Evolutionary conservation across 2,329 filamentous ascomycete species (phyloP).

Genomic region (Beauveria sp.): DNA sequence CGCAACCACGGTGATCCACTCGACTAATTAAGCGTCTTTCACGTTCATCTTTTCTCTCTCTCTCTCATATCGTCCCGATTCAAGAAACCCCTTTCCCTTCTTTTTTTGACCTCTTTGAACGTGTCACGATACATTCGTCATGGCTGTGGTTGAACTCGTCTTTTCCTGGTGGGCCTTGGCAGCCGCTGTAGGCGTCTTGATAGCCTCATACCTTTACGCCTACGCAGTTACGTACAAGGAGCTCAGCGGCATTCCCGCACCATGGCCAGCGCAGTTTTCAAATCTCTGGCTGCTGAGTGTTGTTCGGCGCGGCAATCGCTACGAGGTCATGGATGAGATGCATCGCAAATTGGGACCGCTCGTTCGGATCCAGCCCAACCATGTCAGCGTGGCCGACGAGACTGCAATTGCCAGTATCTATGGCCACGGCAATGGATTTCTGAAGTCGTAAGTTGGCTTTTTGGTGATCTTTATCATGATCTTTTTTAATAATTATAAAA

Average conservation of each 20-base stretch:
- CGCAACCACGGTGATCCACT: background rate
- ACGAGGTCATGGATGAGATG: slow-evolving; percentile 55
- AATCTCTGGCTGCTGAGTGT: slow-evolving; percentile 74
- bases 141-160: slow-evolving; percentile 23
- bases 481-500: slow-evolving; percentile 22
- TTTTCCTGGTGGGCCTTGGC: slow-evolving; percentile 41
- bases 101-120: background rate
- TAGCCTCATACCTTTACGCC: slow-evolving; percentile 50
- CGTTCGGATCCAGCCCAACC: slow-evolving; percentile 76
- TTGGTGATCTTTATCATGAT: rapidly evolving
- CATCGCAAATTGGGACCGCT: slow-evolving; percentile 74
- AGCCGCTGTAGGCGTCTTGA: slow-evolving; percentile 38
- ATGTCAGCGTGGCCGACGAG: slow-evolving; percentile 74
- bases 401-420: slow-evolving; percentile 71
- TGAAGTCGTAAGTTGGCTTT: slow-evolving; percentile 51
- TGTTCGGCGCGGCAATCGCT: slow-evolving; percentile 58
- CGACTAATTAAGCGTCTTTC: background rate
- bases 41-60: background rate
- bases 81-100: background rate
- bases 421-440: slow-evolving; percentile 69
- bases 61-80: too few relatives aligned
- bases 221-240: slow-evolving; percentile 48
- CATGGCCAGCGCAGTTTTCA: slow-evolving; percentile 58
- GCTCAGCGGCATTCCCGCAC: slow-evolving; percentile 51
- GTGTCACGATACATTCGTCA: slow-evolving; percentile 4